These are phyloP conservation scores for Fusarium sp. DNA, from an alignment of 2,329 filamentous ascomycete genomes.

Conservation along the genomic window DNA sequence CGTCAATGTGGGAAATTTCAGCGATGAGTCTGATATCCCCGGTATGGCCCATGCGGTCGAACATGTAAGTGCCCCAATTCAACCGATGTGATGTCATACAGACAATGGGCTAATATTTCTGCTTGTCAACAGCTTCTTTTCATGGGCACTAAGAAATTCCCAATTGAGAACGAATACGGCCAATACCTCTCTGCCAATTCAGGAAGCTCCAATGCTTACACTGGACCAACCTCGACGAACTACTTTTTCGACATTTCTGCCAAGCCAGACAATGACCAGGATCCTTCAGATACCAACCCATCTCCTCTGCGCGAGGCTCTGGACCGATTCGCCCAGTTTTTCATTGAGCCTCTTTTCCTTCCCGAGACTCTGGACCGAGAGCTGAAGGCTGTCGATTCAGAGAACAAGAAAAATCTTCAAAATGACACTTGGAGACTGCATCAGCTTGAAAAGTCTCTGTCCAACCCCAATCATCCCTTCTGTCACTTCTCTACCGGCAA, in stretches of 20 bases:
- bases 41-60: slow-evolving; percentile 97
- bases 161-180: slow-evolving; percentile 94
- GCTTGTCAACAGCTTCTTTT: slow-evolving; percentile 74
- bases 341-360: slow-evolving; percentile 87
- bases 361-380: slow-evolving; percentile 88
- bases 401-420: slow-evolving; percentile 98
- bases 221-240: slow-evolving; percentile 91
- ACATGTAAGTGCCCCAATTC: slow-evolving; percentile 66
- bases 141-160: slow-evolving; percentile 99
- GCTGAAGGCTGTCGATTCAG: slow-evolving; percentile 88
- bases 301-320: slow-evolving; percentile 80
- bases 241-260: slow-evolving; percentile 97
- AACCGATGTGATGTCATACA: background rate
- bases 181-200: slow-evolving; percentile 92
- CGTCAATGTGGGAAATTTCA: slow-evolving; percentile 96
- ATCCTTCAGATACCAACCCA: slow-evolving; percentile 65
- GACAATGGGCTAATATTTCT: slow-evolving; percentile 21
- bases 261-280: slow-evolving; percentile 72
- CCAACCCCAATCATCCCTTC: slow-evolving; percentile 87
- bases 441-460: slow-evolving; percentile 88
- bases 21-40: slow-evolving; percentile 88
- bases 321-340: slow-evolving; percentile 94
- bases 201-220: slow-evolving; percentile 95
- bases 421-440: slow-evolving; percentile 88
- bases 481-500: slow-evolving; percentile 94